phyloP scores from a whole-genome alignment of 257 asterid genomes.

The Salvia miltiorrhiza region DNA sequence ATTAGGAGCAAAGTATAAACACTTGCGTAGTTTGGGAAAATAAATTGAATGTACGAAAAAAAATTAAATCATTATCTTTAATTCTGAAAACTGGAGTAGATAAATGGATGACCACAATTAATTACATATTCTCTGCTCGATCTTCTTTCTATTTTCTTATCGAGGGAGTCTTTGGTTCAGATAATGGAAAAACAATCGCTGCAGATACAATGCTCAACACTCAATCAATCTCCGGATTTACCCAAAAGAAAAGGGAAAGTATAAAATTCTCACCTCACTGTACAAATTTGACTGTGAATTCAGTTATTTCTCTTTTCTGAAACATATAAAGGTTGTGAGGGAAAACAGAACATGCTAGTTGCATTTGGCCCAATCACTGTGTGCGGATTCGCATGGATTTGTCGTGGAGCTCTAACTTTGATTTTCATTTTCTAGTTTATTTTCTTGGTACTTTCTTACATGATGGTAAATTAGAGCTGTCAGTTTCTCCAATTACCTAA shows the following conservation, averaged over 20 bases:
- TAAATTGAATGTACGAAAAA: no score
- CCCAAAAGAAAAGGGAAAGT: neutral
- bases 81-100: no score
- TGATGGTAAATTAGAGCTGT: neutral
- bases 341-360: neutral
- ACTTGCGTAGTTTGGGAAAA: no score
- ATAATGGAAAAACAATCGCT: no score
- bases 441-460: neutral
- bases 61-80: no score
- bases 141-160: neutral
- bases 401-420: conserved; percentile 6
- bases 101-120: no score
- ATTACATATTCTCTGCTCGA: neutral
- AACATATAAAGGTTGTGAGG: conserved; percentile 21
- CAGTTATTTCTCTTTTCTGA: neutral
- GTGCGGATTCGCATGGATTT: conserved; percentile 17
- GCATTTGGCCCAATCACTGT: conserved; percentile 1
- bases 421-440: neutral
- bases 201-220: neutral
- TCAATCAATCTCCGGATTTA: neutral
- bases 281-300: neutral
- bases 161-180: neutral
- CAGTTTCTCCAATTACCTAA: neutral
- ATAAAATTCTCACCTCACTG: neutral
- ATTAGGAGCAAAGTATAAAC: no score